phyloP scores from a whole-genome alignment of 1,139 yeast species.

The Yarrowia galli region DNA sequence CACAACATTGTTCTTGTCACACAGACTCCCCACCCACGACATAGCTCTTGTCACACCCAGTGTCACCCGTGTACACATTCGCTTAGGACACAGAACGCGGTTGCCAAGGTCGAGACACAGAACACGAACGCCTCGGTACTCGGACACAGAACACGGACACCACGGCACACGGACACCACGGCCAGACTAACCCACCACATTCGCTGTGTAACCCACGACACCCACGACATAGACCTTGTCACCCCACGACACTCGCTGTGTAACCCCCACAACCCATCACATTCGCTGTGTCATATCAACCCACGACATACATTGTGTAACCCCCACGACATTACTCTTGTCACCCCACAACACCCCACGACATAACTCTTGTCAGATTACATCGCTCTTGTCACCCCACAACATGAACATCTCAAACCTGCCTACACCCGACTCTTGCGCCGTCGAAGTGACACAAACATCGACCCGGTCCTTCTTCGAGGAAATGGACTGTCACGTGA shows the following conservation, averaged over 20 bases:
- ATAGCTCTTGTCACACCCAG: not conserved
- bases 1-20: not conserved
- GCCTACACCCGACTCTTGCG: conserved; percentile 27
- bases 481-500: conserved; percentile 33
- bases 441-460: conserved; percentile 8
- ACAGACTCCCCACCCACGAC: not conserved
- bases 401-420: conserved; percentile 11
- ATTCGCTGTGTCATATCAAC: not conserved
- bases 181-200: not conserved
- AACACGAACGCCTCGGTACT: too few relatives aligned
- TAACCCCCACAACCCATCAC: not conserved
- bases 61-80: too few relatives aligned
- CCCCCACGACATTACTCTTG: not conserved
- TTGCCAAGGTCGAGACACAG: too few relatives aligned
- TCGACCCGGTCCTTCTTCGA: conserved; percentile 33
- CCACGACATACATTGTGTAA: not conserved
- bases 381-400: not conserved
- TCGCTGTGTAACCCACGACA: not conserved
- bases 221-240: not conserved
- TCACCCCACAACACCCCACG: not conserved
- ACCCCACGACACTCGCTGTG: not conserved
- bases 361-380: not conserved
- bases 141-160: too few relatives aligned
- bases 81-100: too few relatives aligned
- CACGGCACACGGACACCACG: too few relatives aligned